Base-by-base conservation (phyloP, 805 yeast species). In the Priceomyces fermenticarens region DNA sequence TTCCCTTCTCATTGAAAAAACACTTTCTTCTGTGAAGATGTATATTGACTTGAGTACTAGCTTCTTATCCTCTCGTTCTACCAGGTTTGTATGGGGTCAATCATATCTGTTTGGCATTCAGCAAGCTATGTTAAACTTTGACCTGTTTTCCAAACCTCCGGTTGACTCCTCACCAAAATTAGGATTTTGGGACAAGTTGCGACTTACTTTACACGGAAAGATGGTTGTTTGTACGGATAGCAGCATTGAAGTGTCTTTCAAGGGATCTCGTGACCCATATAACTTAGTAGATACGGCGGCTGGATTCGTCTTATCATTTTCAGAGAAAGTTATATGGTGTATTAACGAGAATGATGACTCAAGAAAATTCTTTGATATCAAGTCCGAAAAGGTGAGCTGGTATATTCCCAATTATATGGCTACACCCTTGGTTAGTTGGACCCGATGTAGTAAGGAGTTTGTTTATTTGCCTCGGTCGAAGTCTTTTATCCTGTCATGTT, bases 121-220 rank as follows among this genome's bases (percentile, higher is more conserved):
- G 48, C 90, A 88, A 48, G 72, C 83, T 2, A 84, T 86, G 81
- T 65, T 80, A 41, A 83, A 79, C 41, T 75, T 90, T 44, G 96
- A 89, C 52, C 81, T 83, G 34, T 87, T 90, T 55, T 81, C 95
- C 1, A 90, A 91, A 58, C 95, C 96, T 0, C 96, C 95, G 0
- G 64, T 85, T 11, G 98, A 90, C 58, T 90, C 90, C 0, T 87
- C 96, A 2, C 75, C 79, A 3, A 85, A 84, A 50, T 64, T 88
- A 10, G 98, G 98, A 0, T 82, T 89, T 50, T 90, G 98, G 98
- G 98, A 90, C 61, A 91, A 89, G 57, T 62, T 88, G 20, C 67
- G 96, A 37, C 72, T 81, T 23, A 70, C 84, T 11, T 65, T 88
- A 51, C 97, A 90, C 64, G 95, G 96, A 0, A 74, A 78, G 13